Evolutionary conservation across 2,329 filamentous ascomycete genomes (phyloP), one percentile per base, ranked within the genome.

Genomic region (Neonectria hederae): DNA sequence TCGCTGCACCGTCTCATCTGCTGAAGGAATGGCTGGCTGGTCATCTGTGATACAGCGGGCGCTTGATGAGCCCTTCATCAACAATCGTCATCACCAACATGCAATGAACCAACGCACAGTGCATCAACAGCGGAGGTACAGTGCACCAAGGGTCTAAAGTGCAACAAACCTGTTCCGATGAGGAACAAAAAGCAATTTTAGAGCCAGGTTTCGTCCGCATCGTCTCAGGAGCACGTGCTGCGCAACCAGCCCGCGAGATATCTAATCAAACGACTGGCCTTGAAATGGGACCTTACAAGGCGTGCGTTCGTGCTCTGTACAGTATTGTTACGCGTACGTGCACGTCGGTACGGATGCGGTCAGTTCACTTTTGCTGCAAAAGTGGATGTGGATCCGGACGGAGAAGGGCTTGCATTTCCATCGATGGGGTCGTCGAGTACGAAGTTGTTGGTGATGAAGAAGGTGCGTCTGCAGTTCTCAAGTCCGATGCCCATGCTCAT

Each of bases 151-250:
- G 35, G 35, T 38, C 40, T 30, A 62, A 38, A 42, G 42, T 52
- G 35, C 40, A 57, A 49, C 54, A 19, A 35, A 24, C 19, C 22
- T n/a, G 5, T 19, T 51, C n/a, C n/a, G 28, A 28, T 8, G 7
- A n/a, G 7, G 48, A 28, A 13, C 26, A 51, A 51, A 51, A 51
- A 35, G 48, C 17, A 51, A 51, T 21, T 19, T 19, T 14, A 11
- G n/a, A 35, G 28, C 19, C n/a, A 32, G 26, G n/a, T 19, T 22
- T 45, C 30, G 21, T 58, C 48, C 51, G 54, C 62, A 48, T 57
- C 53, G 46, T 62, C 42, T 53, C 21, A 32, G 40, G 32, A 43
- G 54, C 62, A 65, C 62, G 62, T 65, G 62, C 54, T 17, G 30
- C n/a, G n/a, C 46, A 24, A 17, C 17, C 26, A 28, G 26, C 28